These are phyloP conservation scores for Avicennia marina DNA, from an alignment of 257 asterid species.

Conservation along the genomic window DNA sequence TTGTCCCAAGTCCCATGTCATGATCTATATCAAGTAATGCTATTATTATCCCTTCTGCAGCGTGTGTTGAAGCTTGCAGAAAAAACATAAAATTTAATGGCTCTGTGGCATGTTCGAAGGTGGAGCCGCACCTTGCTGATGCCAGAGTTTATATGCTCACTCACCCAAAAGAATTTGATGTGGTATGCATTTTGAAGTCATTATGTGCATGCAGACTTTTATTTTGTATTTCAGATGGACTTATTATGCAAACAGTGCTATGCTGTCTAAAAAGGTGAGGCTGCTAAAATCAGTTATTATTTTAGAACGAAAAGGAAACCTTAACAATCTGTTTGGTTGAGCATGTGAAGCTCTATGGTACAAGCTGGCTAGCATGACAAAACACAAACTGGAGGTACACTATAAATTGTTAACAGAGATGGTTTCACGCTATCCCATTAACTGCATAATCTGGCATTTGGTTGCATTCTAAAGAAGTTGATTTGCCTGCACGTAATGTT, in stretches of 20 bases:
- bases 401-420: neutral
- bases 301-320: neutral
- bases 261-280: neutral
- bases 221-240: too few relatives aligned
- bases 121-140: conserved; percentile 82
- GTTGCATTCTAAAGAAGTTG: too few relatives aligned
- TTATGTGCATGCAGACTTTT: neutral
- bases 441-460: neutral
- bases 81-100: conserved; percentile 95
- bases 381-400: too few relatives aligned
- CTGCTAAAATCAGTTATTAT: conserved; percentile 9
- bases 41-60: conserved; percentile 41
- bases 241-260: conserved; percentile 11
- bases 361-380: neutral
- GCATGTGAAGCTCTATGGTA: neutral
- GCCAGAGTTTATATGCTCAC: conserved; percentile 95
- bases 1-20: conserved; percentile 1
- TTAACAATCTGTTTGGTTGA: neutral
- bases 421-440: neutral
- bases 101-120: conserved; percentile 76
- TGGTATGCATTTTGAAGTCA: conserved; percentile 45
- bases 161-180: conserved; percentile 93
- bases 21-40: neutral
- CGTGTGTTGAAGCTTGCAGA: conserved; percentile 87
- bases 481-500: neutral